A percentile compares a stretch with the other conserved stretches of the same genome.
Conservation (phyloP, 306 rosid genomes). For the Quercus ilex region DNA sequence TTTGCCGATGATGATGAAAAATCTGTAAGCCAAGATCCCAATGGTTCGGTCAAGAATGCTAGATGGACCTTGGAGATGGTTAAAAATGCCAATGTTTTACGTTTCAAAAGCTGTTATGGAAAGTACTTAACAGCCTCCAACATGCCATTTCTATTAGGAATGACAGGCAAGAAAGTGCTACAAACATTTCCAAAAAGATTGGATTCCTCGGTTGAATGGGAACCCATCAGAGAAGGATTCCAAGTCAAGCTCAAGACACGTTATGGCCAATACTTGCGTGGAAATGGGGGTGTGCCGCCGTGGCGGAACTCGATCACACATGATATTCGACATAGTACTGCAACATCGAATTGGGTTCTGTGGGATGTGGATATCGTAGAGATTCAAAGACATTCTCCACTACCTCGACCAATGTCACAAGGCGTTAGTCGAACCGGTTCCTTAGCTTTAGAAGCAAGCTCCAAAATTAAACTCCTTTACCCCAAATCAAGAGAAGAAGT, state of each 20-base stretch:
- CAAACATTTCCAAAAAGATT: constrained; percentile 59
- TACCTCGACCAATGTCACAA: constrained; percentile 10
- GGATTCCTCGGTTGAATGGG: constrained; percentile 87
- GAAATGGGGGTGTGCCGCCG: constrained; percentile 80
- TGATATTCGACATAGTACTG: constrained; percentile 53
- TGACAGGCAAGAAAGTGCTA: constrained; percentile 65
- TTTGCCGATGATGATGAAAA: constrained; percentile 72
- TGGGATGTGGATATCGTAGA: constrained; percentile 80
- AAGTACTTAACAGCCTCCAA: constrained; percentile 79
- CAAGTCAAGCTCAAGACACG: constrained; percentile 67
- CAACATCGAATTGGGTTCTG: constrained; percentile 67
- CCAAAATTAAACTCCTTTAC: constrained; percentile 37
- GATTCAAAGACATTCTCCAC: constrained; percentile 17
- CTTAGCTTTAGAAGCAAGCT: neutral
- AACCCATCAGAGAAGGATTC: constrained; percentile 67
- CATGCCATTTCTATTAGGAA: constrained; percentile 56
- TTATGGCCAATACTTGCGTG: constrained; percentile 67
- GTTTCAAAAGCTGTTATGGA: constrained; percentile 66
- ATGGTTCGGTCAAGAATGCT: constrained; percentile 55
- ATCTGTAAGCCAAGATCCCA: constrained; percentile 61
- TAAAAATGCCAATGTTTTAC: constrained; percentile 23
- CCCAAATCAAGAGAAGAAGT: constrained; percentile 37
- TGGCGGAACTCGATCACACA: constrained; percentile 90
- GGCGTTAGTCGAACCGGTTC: constrained; percentile 21
- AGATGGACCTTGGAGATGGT: constrained; percentile 72